Conservation (phyloP, 2,329 filamentous ascomycete species). For the Cladobotryum protrusum region DNA sequence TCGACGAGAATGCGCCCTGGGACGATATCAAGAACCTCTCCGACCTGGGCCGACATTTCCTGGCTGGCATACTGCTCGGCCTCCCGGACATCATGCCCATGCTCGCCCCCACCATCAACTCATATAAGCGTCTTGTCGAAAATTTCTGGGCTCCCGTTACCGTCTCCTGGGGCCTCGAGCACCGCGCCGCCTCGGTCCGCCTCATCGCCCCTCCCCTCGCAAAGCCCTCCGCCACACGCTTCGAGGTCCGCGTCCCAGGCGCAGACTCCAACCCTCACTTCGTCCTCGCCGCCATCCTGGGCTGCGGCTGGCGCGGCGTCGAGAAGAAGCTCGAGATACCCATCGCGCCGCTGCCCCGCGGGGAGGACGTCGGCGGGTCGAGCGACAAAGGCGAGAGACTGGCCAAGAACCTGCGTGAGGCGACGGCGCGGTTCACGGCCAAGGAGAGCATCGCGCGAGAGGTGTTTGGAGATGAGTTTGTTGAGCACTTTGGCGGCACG, state of each 20-base stretch:
- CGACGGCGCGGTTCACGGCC: conserved; percentile 69
- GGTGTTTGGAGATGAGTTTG: conserved; percentile 90
- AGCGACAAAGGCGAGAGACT: conserved; percentile 68
- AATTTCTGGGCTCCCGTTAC: conserved; percentile 99
- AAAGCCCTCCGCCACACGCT: conserved; percentile 78
- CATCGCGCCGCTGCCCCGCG: conserved; percentile 76
- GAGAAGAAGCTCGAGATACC: conserved; percentile 85
- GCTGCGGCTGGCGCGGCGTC: conserved; percentile 82
- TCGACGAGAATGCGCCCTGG: conserved; percentile 66
- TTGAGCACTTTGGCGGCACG: conserved; percentile 90
- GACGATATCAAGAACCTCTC: conserved; percentile 74
- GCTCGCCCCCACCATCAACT: conserved; percentile 91
- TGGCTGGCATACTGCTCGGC: conserved; percentile 82
- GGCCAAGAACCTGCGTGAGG: conserved; percentile 80
- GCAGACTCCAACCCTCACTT: conserved; percentile 88
- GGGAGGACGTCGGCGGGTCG: conserved; percentile 69
- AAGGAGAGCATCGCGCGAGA: conserved; percentile 84
- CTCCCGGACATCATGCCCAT: conserved; percentile 94
- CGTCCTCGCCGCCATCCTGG: conserved; percentile 80
- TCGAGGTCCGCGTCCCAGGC: conserved; percentile 90
- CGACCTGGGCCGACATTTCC: conserved; percentile 84
- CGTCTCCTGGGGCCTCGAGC: conserved; percentile 93
- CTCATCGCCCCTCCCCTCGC: conserved; percentile 83
- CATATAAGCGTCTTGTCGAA: conserved; percentile 95
- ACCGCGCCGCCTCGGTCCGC: conserved; percentile 85